Conservation (phyloP, 176 grass and related monocot genomes). For the Oryza glaberrima region DNA sequence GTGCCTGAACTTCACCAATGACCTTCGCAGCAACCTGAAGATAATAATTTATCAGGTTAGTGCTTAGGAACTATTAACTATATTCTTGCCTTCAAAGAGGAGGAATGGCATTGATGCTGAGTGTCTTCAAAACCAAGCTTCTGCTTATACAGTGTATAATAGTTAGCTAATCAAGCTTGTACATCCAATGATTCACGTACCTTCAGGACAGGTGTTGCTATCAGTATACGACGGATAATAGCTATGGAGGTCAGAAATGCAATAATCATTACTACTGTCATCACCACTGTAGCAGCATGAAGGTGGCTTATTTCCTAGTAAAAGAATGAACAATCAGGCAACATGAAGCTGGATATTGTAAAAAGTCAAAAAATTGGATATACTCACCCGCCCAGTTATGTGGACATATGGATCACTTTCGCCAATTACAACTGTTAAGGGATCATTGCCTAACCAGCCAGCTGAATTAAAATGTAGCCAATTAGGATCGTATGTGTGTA, state of each 20-base stretch:
- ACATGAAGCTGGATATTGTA: constrained; percentile 24
- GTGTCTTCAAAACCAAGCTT: neutral
- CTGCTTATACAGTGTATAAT: neutral
- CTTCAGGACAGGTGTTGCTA: constrained; percentile 90
- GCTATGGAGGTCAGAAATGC: constrained; percentile 88
- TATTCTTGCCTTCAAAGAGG: neutral
- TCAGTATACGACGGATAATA: constrained; percentile 83
- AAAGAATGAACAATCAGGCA: constrained; percentile 33
- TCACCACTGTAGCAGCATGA: constrained; percentile 69
- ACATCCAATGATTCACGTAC: constrained; percentile 43
- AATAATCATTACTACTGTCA: constrained; percentile 93
- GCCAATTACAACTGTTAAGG: constrained; percentile 94
- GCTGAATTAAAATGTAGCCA: constrained; percentile 57
- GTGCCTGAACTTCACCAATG: constrained; percentile 94
- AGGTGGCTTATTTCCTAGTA: constrained; percentile 90
- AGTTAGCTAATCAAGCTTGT: neutral
- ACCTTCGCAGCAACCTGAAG: constrained; percentile 96
- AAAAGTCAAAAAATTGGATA: neutral
- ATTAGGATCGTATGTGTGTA: constrained; percentile 9
- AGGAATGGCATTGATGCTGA: neutral
- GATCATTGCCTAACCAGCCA: constrained; percentile 93
- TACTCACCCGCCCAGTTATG: constrained; percentile 75
- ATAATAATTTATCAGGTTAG: neutral
- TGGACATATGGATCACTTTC: constrained; percentile 87
- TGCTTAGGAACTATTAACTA: neutral